These are phyloP conservation scores for Ascochyta lentis DNA, from an alignment of 2,329 filamentous ascomycete genomes.

Conservation along the genomic window DNA sequence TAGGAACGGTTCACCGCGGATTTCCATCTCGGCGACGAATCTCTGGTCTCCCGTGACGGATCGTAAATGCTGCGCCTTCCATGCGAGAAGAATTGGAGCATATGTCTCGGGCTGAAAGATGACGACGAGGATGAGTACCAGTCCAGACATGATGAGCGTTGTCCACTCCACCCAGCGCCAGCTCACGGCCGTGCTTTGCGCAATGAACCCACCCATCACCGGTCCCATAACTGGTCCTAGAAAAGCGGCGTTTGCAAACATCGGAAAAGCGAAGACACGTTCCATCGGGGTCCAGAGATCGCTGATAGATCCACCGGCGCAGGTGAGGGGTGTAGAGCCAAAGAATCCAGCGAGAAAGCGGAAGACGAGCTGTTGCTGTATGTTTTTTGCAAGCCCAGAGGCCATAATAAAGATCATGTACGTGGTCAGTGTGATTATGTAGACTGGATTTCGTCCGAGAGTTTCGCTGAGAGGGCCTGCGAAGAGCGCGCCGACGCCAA, in stretches of 20 bases:
- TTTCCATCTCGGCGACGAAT: conserved; percentile 56
- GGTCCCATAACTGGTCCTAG: conserved; percentile 51
- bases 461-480: conserved; percentile 58
- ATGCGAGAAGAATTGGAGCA: conserved; percentile 30
- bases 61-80: conserved; percentile 46
- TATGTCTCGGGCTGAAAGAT: conserved; percentile 34
- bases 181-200: conserved; percentile 19
- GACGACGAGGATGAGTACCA: conserved; percentile 20
- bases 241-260: conserved; percentile 32
- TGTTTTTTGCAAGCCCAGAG: conserved; percentile 49
- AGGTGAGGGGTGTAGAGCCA: conserved; percentile 46
- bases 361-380: conserved; percentile 57
- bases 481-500: conserved; percentile 52
- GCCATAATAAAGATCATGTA: conserved; percentile 45
- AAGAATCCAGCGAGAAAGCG: conserved; percentile 59
- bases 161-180: conserved; percentile 41
- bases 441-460: conserved; percentile 51
- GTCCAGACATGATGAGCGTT: conserved; percentile 30
- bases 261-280: conserved; percentile 33
- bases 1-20: conserved; percentile 50
- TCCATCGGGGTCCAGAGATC: conserved; percentile 33
- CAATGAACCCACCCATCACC: conserved; percentile 45
- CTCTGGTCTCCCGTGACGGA: conserved; percentile 49
- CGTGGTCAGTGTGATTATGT: conserved; percentile 30
- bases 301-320: conserved; percentile 26